Conservation (phyloP, 345 rosid genomes). For the Tarenaya hassleriana region DNA sequence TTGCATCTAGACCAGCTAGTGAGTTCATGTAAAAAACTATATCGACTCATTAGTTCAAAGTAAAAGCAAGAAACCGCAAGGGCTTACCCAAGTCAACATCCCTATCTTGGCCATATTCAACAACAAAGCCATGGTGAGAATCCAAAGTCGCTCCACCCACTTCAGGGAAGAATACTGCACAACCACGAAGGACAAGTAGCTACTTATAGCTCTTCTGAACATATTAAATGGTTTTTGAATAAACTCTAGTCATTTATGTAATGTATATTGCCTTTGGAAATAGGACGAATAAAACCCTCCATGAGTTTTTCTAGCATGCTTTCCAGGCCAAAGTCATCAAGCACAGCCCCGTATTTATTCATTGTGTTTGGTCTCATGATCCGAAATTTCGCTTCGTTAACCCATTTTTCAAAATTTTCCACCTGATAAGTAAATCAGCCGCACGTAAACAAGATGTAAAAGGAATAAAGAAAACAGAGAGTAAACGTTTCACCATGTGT, state of each 20-base stretch:
- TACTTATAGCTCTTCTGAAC: constrained; percentile 2
- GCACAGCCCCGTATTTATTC: constrained; percentile 92
- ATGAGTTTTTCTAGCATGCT: constrained; percentile 76
- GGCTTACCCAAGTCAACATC: constrained; percentile 86
- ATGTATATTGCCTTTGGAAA: constrained; percentile 52
- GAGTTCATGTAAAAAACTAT: constrained; percentile 3
- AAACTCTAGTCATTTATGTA: constrained; percentile 3
- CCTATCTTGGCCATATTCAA: constrained; percentile 81
- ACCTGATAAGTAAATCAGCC: constrained; percentile 58
- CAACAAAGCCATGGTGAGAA: constrained; percentile 98
- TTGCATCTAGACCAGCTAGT: constrained; percentile 6
- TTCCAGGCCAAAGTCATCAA: constrained; percentile 94
- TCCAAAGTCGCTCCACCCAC: constrained; percentile 90
- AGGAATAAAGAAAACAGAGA: constrained; percentile 14
- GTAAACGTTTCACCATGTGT: neutral
- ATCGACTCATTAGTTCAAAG: neutral
- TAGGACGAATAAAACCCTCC: constrained; percentile 73
- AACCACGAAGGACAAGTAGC: constrained; percentile 5
- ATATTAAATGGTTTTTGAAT: neutral
- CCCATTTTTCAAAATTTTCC: constrained; percentile 83
- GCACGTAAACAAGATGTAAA: constrained; percentile 27
- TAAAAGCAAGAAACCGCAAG: constrained; percentile 9
- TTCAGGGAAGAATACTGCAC: constrained; percentile 83
- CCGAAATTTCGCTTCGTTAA: constrained; percentile 55
- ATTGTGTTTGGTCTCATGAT: constrained; percentile 97